phyloP scores from a whole-genome alignment of 768 basidiomycete species.

The Boletellus ananiceps region DNA sequence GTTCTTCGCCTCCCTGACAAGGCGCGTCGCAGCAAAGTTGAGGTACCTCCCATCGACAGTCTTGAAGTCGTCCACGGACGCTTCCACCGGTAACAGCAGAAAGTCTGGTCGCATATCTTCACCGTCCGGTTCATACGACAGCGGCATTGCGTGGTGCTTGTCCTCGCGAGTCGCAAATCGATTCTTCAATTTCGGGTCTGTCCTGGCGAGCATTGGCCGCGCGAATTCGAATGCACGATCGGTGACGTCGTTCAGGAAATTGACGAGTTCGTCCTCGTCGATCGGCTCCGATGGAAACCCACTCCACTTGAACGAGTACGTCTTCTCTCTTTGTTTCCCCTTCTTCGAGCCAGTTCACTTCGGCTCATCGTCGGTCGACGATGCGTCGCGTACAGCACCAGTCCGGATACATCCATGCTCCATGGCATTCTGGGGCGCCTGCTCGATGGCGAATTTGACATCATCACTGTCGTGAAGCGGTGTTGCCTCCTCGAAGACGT shows the following conservation, averaged over 20 bases:
- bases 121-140: slow-evolving; percentile 21
- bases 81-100: neutral
- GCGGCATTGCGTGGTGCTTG: slow-evolving; percentile 17
- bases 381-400: too few species aligned
- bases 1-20: neutral
- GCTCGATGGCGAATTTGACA: too few species aligned
- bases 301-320: too few species aligned
- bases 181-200: neutral
- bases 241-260: neutral
- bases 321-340: too few species aligned
- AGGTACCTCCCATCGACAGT: neutral
- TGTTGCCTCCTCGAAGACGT: too few species aligned
- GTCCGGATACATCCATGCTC: too few species aligned
- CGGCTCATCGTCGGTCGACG: too few species aligned
- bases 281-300: too few species aligned
- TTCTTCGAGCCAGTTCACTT: too few species aligned
- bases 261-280: too few species aligned
- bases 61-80: neutral
- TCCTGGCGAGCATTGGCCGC: neutral
- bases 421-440: too few species aligned
- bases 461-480: too few species aligned
- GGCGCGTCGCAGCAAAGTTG: neutral
- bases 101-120: slow-evolving; percentile 4
- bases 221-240: slow-evolving; percentile 1
- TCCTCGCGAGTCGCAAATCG: slow-evolving; percentile 2